Base-by-base conservation (phyloP, 257 asterid species). In the Galeopsis tetrahit region DNA sequence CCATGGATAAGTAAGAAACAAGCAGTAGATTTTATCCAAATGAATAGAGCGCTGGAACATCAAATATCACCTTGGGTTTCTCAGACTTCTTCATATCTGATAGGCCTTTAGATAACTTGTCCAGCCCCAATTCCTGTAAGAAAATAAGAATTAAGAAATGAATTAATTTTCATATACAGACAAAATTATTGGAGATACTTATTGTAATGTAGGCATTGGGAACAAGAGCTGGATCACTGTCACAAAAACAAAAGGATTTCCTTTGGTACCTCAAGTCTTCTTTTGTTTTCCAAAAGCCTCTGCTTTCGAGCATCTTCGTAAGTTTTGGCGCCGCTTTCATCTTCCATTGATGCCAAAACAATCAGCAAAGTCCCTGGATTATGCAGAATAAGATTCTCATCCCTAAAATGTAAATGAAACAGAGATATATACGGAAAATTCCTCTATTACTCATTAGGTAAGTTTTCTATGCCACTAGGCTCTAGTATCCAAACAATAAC, bases 91-190 rank as follows among this genome's bases (percentile, higher is more conserved):
- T 56, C 15, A 85, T 66, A 38, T 75, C 85, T 63, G 89, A 78
- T 15, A 92, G 81, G 83, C 80, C 72, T 81, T 84, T 87, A 32
- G 96, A 78, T 34, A 92, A 76, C 73, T 82, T 85, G 79, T 73
- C 52, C 64, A 92, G 86, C 76, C 98, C 98, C 83, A 92, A 73
- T 77, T 92, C 96, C 98, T 92, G 73, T n/a, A 63, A 56, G 68
- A 70, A 49, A 63, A 67, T 6, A 48, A 3, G 70, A 6, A 77
- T 21, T 21, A 21, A 21, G 28, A 21, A 21, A 21, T 66, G 5
- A 51, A 3, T n/a, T 17, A 33, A 43, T 11, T 5, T 36, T 58
- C 3, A 17, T 28, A 44, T 55, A 43, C n/a, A 32, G 36, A 52
- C 7, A 39, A 69, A 7, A 32, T 58, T 60, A 58, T 48, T 17